Conservation (phyloP, 768 basidiomycete genomes). For the Rhodotorula paludigena region DNA sequence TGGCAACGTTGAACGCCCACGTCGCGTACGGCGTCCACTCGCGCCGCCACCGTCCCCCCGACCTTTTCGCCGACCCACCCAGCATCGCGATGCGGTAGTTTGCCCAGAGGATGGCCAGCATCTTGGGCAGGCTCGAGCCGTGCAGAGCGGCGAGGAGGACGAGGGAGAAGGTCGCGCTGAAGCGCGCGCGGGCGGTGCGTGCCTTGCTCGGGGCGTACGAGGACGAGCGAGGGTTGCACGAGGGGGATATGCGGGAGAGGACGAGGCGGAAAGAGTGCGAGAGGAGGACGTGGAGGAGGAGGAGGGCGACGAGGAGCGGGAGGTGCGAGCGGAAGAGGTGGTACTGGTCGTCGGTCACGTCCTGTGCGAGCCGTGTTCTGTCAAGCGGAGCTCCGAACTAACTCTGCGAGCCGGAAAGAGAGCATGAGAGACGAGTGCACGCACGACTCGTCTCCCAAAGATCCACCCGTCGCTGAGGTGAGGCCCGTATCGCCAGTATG, state of each 20-base stretch:
- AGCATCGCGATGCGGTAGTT: slow-evolving; percentile 64
- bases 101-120: slow-evolving; percentile 61
- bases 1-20: slow-evolving; percentile 69
- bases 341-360: slow-evolving; percentile 88
- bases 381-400: too few species aligned
- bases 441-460: slow-evolving; percentile 68
- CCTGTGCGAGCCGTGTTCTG: slow-evolving; percentile 59
- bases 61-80: slow-evolving; percentile 23
- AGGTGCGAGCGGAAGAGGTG: slow-evolving; percentile 78
- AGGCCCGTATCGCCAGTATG: slow-evolving; percentile 52
- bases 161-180: slow-evolving; percentile 60
- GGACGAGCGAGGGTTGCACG: background rate
- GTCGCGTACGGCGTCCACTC: slow-evolving; percentile 48
- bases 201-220: background rate
- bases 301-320: slow-evolving; percentile 57
- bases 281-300: slow-evolving; percentile 56
- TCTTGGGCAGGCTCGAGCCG: slow-evolving; percentile 72
- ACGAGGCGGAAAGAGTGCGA: slow-evolving; percentile 55
- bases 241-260: background rate
- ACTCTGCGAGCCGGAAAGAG: background rate
- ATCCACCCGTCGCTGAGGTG: slow-evolving; percentile 74
- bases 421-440: slow-evolving; percentile 45
- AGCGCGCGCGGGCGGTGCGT: slow-evolving; percentile 52
- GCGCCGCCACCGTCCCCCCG: slow-evolving; percentile 36
- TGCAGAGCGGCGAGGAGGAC: slow-evolving; percentile 69